Evolutionary conservation across 805 yeast species (phyloP).

Genomic region (Pichia pseudocactophila): DNA sequence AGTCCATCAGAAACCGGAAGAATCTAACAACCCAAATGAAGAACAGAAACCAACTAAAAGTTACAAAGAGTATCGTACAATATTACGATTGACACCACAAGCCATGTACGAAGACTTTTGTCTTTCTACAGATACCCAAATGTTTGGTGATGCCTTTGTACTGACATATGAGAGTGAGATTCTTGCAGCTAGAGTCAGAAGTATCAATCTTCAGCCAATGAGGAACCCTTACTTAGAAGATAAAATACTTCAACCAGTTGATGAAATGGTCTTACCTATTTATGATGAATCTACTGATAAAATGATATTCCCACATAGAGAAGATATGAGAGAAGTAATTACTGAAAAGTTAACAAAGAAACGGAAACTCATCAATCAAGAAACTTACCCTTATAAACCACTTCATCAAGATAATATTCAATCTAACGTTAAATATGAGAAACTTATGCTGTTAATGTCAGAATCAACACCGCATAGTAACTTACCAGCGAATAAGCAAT

Average conservation of each 20-base stretch:
- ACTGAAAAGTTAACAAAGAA: neutral
- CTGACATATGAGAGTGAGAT: conserved; percentile 85
- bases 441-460: conserved; percentile 67
- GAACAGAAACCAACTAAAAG: conserved; percentile 20
- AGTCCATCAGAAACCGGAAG: neutral
- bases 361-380: conserved; percentile 19
- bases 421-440: conserved; percentile 80
- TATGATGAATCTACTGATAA: conserved; percentile 25
- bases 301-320: conserved; percentile 31
- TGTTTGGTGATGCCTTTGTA: conserved; percentile 73
- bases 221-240: conserved; percentile 53
- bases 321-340: conserved; percentile 26
- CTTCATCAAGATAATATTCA: conserved; percentile 67
- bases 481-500: conserved; percentile 27
- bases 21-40: neutral
- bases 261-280: conserved; percentile 34
- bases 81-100: conserved; percentile 71
- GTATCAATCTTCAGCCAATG: conserved; percentile 66
- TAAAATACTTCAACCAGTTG: conserved; percentile 36
- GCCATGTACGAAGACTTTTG: conserved; percentile 80
- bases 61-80: conserved; percentile 69
- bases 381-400: conserved; percentile 24
- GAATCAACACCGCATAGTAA: conserved; percentile 34
- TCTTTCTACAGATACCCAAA: conserved; percentile 69
- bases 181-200: conserved; percentile 66